Base-by-base conservation (phyloP, 768 basidiomycete genomes). In the Polyporus arcularius region DNA sequence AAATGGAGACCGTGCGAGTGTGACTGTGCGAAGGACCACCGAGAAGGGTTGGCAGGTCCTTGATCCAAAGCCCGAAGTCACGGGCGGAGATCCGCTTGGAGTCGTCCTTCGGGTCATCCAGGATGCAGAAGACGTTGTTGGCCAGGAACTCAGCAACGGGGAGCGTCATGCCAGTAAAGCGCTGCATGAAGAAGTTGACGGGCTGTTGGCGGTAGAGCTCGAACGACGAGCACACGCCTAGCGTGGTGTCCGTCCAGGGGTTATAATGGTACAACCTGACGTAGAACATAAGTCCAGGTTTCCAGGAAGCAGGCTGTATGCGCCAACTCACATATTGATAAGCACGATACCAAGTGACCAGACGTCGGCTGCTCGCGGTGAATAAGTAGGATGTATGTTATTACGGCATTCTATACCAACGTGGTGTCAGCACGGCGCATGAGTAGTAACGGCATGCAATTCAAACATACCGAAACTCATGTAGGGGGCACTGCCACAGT, bases 321-420 rank as follows among this genome's bases (percentile, higher is more conserved):
- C 58, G 57, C 57, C 11, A 18, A 80, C 87, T 39, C 67, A 92
- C 93, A 98, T 96, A 75, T 99, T 99, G 82, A 99, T 93, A 68
- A 99, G 86, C 65, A 99, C 97, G 73, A 99, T 97, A 63, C 96
- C 96, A 67, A 99, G 83, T 28, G 96, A 98, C 96, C 94, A 99
- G 55, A 99, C 94, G 76, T 99, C 96, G 62, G 97, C 97, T 59
- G 92, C 92, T 68, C 90, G 90, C 63, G 96, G 95, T 65, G 85
- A 84, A 80, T 99, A 99, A 52, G 90, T 92, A 64, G 97, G 96
- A 31, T 90, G 92, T 66, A 95, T 82, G 75, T 98, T 97, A 80
- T 98, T 98, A 73, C 96, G 89, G 78, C 97, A 98, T 80, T 98
- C 96, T 94, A 15, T n/a, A 45, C 4, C 5, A n/a, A 7, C 35